phyloP scores from a whole-genome alignment of 306 rosid species.

The Casuarina cunninghamiana region DNA sequence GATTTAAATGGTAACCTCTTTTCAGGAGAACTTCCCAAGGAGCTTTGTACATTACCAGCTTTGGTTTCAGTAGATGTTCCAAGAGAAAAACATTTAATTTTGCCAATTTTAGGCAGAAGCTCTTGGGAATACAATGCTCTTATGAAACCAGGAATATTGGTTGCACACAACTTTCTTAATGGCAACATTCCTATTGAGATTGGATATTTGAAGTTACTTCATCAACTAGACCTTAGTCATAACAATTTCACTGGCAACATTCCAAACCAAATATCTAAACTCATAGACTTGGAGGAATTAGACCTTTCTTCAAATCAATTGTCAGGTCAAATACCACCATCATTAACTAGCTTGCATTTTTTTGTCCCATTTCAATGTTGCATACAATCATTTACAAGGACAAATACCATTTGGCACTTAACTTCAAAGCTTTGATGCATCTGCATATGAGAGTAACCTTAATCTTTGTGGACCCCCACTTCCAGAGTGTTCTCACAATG shows the following conservation, averaged over 20 bases:
- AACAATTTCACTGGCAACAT: constrained; percentile 5
- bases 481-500: background rate
- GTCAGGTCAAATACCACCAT: no score
- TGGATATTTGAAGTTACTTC: constrained; percentile 1
- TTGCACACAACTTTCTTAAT: background rate
- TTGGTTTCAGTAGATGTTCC: background rate
- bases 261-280: constrained; percentile 10
- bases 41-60: background rate
- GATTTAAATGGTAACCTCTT: background rate
- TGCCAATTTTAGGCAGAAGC: background rate
- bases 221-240: background rate
- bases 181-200: no score
- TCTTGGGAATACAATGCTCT: no score
- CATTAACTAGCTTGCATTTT: no score
- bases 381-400: background rate
- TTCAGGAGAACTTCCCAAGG: background rate
- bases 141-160: background rate
- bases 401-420: no score
- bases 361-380: no score
- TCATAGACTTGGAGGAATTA: background rate
- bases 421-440: no score
- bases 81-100: background rate
- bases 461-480: constrained; percentile 1
- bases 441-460: background rate
- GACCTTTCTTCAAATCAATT: no score